Base-by-base conservation (phyloP, 2,329 filamentous ascomycete genomes). In the Coniella vitis region DNA sequence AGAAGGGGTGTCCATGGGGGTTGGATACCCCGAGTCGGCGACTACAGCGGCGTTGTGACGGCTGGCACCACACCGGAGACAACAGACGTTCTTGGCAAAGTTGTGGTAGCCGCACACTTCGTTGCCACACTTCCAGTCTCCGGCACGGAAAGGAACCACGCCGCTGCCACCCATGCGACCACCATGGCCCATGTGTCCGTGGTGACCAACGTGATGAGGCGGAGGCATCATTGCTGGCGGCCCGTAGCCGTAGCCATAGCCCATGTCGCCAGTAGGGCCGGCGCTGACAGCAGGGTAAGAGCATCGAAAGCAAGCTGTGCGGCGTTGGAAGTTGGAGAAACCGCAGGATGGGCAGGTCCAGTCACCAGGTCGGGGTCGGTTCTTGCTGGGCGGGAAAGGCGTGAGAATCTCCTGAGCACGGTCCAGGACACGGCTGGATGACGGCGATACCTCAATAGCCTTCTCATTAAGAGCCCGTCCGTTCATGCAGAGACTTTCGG, bases 321-420 rank as follows among this genome's bases (percentile, higher is more conserved):
- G 88, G 61, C 93, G 88, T 71, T 98, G 93, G 75, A 98, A 98
- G 77, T 98, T 98, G 61, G 90, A 96, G 73, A 98, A 98, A 53
- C 93, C 93, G 63, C 93, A 98, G 45, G 90, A 96, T 39, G 93
- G 93, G 74, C 93, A 98, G 52, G 91, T 97, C 93, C 93, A 98
- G 69, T 98, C 93, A 66, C 93, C 93, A 35, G 93, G 93, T 50
- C 93, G 86, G 54, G 93, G 93, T 38, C 93, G 84, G 70, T 98
- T 98, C 79, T 98, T 98, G 71, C 90, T 96, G 1, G 93, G 93
- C 45, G 93, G 93, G 75, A 98, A 98, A 0, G 93, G 90, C 1
- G 91, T 96, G 47, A 98, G 78, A 56, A 98, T 96, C 59, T 96
- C 93, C 51, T 90, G 87, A 48, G 93, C 93, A 58, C 91, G 86